These are phyloP conservation scores for Chaetomium cochliodes DNA, from an alignment of 495 filamentous ascomycete species.

Conservation along the genomic window DNA sequence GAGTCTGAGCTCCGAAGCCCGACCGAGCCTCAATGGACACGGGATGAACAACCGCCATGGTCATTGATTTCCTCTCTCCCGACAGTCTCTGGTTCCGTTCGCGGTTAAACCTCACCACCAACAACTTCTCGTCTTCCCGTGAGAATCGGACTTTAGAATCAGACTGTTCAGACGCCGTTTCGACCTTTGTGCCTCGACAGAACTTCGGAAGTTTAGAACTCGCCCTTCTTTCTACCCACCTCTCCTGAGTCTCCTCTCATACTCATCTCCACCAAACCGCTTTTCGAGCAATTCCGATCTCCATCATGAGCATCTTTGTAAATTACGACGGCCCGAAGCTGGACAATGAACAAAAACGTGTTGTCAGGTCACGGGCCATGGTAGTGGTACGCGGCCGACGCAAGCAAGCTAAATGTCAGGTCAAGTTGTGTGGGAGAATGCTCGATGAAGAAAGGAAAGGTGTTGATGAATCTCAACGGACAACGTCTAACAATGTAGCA, in stretches of 20 bases:
- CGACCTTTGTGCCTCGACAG: no score
- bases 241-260: no score
- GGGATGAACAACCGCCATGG: neutral
- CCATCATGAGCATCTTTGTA: slow-evolving; percentile 3
- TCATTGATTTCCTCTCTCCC: no score
- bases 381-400: slow-evolving; percentile 5
- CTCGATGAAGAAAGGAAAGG: neutral
- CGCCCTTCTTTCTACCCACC: no score
- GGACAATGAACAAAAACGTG: slow-evolving; percentile 1
- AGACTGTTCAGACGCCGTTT: no score
- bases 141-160: no score
- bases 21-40: neutral
- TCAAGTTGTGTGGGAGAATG: neutral
- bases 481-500: neutral
- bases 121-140: no score
- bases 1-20: no score
- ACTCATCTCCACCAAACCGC: no score
- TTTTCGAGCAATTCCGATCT: neutral
- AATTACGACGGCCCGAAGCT: slow-evolving; percentile 7
- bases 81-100: no score
- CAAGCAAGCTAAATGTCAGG: slow-evolving; percentile 1
- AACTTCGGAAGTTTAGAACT: no score
- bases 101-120: no score
- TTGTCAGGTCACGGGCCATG: neutral
- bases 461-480: neutral